Base-by-base conservation (phyloP, 192 early-diverging fungal genomes). In the Linnemannia hyalina region DNA sequence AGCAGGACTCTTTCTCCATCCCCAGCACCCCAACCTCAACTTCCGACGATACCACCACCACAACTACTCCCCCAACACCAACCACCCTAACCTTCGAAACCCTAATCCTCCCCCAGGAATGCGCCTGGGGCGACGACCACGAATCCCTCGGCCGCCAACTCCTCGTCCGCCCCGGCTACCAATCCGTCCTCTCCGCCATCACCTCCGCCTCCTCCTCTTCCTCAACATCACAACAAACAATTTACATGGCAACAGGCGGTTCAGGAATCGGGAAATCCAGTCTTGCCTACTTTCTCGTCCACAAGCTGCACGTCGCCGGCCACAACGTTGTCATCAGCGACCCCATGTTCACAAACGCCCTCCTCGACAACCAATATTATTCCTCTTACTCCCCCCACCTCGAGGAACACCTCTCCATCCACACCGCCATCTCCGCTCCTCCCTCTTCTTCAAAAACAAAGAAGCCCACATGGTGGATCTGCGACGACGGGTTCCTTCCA, bases 341-440 rank as follows among this genome's bases (percentile, higher is more conserved):
- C 9, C 83, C 83, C 83, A 85, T 85, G 78, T 85, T 85, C 70
- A 85, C 83, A 26, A 85, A 78, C 75, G 83, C 83, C 3, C 73
- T 85, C 26, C 18, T 85, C 0, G 46, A 85, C 20, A 26, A 26
- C 15, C n/a, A 57, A n/a, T 85, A 85, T 23, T 77, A 74, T 42
- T 80, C 78, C 0, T 85, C 75, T 38, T 85, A 85, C 32, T 80
- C 83, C 0, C 83, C 83, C 16, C 83, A 85, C 22, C 74, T 85
- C 10, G 70, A 75, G 13, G 75, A 80, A 46, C 83, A 85, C 22
- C 1, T 68, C 9, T 10, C 32, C 75, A 80, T 85, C 9, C 68
- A 47, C 60, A 23, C 69, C n/a, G 77, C 76, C 35, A 76, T 85
- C 42, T 49, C 76, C 7, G n/a, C 71, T 20, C 41, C 70, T 5